Conservation (phyloP, 805 yeast genomes). For the Debaryomyces tyrocola region DNA sequence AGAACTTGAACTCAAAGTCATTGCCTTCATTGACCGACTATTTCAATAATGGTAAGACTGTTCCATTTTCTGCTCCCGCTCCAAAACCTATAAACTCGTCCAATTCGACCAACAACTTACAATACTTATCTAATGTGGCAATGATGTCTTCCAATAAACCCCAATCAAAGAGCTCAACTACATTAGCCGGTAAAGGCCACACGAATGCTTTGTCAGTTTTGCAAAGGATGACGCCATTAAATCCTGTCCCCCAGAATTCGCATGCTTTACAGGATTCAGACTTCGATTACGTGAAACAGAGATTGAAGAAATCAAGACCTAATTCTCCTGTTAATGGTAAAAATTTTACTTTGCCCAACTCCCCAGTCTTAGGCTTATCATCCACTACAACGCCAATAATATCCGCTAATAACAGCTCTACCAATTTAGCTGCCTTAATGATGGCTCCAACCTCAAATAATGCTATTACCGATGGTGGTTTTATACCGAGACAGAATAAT, state of each 20-base stretch:
- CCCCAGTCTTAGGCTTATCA: slow-evolving; percentile 43
- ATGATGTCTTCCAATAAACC: slow-evolving; percentile 1
- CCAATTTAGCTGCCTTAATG: slow-evolving; percentile 37
- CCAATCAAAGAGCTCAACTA: slow-evolving; percentile 15
- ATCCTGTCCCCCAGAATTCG: slow-evolving; percentile 14
- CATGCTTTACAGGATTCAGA: slow-evolving; percentile 43
- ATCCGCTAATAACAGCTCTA: slow-evolving; percentile 41
- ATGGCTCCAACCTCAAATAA: slow-evolving; percentile 25
- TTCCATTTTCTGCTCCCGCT: slow-evolving; percentile 1
- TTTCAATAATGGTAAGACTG: slow-evolving; percentile 23
- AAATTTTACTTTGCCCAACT: slow-evolving; percentile 42
- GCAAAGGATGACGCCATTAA: slow-evolving; percentile 64
- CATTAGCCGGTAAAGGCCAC: slow-evolving; percentile 14
- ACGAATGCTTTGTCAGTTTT: slow-evolving; percentile 46
- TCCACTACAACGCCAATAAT: slow-evolving; percentile 40
- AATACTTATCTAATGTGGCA: slow-evolving; percentile 26
- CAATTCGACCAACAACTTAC: slow-evolving; percentile 15
- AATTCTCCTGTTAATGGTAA: slow-evolving; percentile 42
- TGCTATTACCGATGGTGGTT: slow-evolving; percentile 4
- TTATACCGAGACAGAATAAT: slow-evolving; percentile 4
- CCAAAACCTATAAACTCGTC: not conserved
- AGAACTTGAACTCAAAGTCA: slow-evolving; percentile 48
- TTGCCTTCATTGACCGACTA: slow-evolving; percentile 53
- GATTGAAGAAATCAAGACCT: slow-evolving; percentile 50
- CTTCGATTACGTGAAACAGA: slow-evolving; percentile 45